Conservation (phyloP, 2,329 filamentous ascomycete genomes). For the Alternaria arbusti region DNA sequence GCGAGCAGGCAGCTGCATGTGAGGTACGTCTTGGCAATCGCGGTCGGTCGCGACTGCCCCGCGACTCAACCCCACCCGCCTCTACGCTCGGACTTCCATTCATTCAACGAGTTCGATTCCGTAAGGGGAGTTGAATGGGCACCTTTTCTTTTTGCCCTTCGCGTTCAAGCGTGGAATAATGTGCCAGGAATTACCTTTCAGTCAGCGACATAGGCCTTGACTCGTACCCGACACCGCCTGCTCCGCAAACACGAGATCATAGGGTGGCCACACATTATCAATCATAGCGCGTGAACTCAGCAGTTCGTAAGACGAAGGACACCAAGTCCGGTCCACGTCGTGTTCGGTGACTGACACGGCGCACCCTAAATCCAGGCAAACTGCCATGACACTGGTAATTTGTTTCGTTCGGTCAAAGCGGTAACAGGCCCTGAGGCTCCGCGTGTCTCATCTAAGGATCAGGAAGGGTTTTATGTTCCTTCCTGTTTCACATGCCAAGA, state of each 20-base stretch:
- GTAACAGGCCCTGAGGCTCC: conserved; percentile 21
- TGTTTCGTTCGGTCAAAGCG: not conserved
- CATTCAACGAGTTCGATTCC: not conserved
- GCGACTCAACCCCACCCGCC: conserved; percentile 15
- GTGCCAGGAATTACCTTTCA: not conserved
- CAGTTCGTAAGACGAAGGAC: not conserved
- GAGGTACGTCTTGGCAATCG: conserved; percentile 22
- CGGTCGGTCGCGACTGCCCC: conserved; percentile 28
- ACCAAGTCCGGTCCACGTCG: not conserved
- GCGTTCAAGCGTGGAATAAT: not conserved
- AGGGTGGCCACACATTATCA: not conserved
- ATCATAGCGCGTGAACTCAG: not conserved
- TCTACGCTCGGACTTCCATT: not conserved
- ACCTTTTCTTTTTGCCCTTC: not conserved
- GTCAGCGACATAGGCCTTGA: not conserved
- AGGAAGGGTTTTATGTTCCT: conserved; percentile 23
- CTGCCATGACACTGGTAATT: not conserved
- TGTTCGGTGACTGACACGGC: not conserved
- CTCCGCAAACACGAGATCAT: not conserved
- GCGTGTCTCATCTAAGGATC: conserved; percentile 30
- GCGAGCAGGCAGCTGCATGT: conserved; percentile 17
- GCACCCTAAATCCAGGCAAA: not conserved
- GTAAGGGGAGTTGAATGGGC: not conserved
- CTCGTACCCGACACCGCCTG: not conserved
- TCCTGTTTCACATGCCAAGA: conserved; percentile 35